phyloP scores from a whole-genome alignment of 495 filamentous ascomycete species.

The Aspergillus funiculosus region DNA sequence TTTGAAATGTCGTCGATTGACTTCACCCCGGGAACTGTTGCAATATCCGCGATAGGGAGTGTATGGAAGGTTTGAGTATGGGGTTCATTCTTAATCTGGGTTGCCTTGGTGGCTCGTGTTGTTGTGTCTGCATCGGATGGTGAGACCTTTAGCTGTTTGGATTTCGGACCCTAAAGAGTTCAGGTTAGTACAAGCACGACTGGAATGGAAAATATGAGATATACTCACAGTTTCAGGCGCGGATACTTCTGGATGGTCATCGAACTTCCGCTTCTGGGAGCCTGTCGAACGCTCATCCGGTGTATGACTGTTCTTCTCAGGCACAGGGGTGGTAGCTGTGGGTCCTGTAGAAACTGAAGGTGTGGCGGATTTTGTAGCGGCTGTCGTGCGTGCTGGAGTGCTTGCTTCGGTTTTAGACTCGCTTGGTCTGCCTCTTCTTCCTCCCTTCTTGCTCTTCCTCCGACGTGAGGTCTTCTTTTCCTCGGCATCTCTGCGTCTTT shows the following conservation, averaged over 20 bases:
- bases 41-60: conserved; percentile 23
- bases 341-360: conserved; percentile 4
- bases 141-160: conserved; percentile 38
- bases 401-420: conserved; percentile 36
- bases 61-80: conserved; percentile 21
- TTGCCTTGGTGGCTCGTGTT: conserved; percentile 15
- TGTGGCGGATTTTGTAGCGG: conserved; percentile 27
- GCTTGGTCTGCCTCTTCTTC: conserved; percentile 35
- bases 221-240: conserved; percentile 30
- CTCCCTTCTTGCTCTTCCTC: conserved; percentile 46
- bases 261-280: conserved; percentile 43
- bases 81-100: conserved; percentile 34
- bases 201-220: background rate
- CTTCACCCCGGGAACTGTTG: conserved; percentile 24
- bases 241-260: conserved; percentile 30
- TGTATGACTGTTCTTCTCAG: conserved; percentile 29
- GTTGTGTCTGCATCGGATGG: conserved; percentile 19
- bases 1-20: conserved; percentile 41
- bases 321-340: conserved; percentile 24
- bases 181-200: conserved; percentile 9
- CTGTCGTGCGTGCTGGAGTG: conserved; percentile 30
- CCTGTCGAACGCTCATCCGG: conserved; percentile 28
- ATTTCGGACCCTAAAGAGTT: conserved; percentile 33
- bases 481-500: conserved; percentile 46
- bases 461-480: conserved; percentile 43